Conservation (phyloP, 2,329 filamentous ascomycete species). For the Pseudopithomyces chartarum region DNA sequence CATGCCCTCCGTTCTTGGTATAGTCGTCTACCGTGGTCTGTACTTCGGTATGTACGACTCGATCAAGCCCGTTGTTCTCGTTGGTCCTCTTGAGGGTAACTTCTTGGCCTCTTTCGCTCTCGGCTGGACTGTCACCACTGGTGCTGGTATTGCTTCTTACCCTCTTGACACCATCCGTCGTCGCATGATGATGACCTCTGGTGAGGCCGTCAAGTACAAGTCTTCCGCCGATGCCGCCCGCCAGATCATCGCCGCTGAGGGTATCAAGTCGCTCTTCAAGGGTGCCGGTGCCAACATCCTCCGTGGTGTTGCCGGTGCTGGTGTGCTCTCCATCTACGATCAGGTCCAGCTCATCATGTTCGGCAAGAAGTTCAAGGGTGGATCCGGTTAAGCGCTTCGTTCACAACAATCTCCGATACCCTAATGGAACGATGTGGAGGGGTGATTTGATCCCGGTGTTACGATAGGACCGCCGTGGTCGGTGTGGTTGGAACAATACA, state of each 20-base stretch:
- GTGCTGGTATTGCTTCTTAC: constrained; percentile 99
- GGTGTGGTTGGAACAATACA: constrained; percentile 44
- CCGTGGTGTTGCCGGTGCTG: constrained; percentile 99
- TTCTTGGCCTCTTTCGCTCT: constrained; percentile 99
- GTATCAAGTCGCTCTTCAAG: constrained; percentile 99
- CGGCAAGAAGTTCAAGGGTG: constrained; percentile 96
- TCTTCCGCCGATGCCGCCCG: constrained; percentile 91
- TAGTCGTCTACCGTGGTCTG: constrained; percentile 99
- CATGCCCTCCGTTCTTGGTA: constrained; percentile 98
- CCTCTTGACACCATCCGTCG: constrained; percentile 99
- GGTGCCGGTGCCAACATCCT: constrained; percentile 99
- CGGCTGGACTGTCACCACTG: constrained; percentile 99
- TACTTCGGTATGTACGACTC: constrained; percentile 99
- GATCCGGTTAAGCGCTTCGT: constrained; percentile 50
- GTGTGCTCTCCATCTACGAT: constrained; percentile 99
- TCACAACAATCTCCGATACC: constrained; percentile 40
- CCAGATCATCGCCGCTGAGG: constrained; percentile 95
- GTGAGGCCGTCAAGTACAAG: constrained; percentile 99
- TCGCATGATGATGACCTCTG: constrained; percentile 99
- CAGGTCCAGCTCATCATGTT: constrained; percentile 99
- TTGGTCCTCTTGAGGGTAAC: constrained; percentile 91
- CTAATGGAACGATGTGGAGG: constrained; percentile 44
- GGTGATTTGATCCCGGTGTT: constrained; percentile 39
- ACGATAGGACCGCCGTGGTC: constrained; percentile 36
- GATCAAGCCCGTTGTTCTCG: constrained; percentile 97